A percentile compares a stretch with the other conserved stretches of the same genome.
phyloP scores from a whole-genome alignment of 345 rosid species.

The Syzygium jambos region DNA sequence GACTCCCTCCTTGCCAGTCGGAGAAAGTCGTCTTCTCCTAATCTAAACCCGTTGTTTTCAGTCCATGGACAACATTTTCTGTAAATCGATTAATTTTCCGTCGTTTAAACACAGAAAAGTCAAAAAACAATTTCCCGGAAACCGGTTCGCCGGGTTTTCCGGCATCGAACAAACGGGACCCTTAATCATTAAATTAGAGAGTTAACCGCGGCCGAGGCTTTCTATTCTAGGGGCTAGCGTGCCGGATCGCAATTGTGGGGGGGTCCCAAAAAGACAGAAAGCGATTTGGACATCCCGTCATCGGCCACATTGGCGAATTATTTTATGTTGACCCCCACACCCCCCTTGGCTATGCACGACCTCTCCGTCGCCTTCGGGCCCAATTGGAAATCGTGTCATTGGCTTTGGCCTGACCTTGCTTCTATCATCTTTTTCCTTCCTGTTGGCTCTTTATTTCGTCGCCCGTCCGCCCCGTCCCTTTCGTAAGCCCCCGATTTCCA shows the following conservation, averaged over 20 bases:
- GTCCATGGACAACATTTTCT: rapidly evolving
- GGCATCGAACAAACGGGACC: neutral
- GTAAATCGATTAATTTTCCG: neutral
- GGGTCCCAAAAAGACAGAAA: neutral
- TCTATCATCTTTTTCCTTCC: neutral
- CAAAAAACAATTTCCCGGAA: neutral
- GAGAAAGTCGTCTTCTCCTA: neutral
- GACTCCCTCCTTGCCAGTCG: neutral
- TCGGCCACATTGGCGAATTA: neutral
- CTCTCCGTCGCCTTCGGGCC: neutral
- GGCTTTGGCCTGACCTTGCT: neutral
- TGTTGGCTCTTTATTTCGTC: neutral
- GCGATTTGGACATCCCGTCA: neutral
- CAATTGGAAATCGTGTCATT: neutral
- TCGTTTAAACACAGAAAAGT: neutral
- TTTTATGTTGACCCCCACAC: neutral
- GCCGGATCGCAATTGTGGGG: neutral
- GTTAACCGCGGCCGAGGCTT: neutral
- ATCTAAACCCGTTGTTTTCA: neutral
- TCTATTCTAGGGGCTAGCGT: neutral
- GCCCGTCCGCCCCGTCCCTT: neutral
- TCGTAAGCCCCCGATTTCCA: neutral
- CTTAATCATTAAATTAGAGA: neutral
- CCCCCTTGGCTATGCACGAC: neutral
- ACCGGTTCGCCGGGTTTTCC: neutral